Conservation (phyloP, 352 stramenopile genomes). For the Phytophthora ohioensis region DNA sequence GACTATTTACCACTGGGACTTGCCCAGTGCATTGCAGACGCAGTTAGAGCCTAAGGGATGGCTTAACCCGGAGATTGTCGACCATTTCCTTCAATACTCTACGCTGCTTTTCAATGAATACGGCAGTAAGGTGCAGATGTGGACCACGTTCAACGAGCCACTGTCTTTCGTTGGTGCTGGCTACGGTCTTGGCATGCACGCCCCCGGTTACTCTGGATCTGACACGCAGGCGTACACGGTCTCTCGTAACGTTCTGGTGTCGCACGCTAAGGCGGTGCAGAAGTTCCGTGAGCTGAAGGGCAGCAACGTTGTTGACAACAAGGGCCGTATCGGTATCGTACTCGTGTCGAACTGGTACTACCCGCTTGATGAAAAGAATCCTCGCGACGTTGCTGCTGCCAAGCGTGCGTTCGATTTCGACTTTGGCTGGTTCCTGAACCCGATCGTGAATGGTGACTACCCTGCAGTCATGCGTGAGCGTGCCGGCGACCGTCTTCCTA, state of each 20-base stretch:
- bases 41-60: constrained; percentile 60
- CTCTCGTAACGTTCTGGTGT: constrained; percentile 92
- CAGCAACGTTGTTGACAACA: constrained; percentile 37
- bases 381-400: constrained; percentile 65
- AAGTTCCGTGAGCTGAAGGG: constrained; percentile 75
- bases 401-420: constrained; percentile 91
- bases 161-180: constrained; percentile 88
- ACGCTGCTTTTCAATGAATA: constrained; percentile 90
- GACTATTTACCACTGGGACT: constrained; percentile 95
- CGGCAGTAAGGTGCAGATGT: constrained; percentile 92
- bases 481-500: constrained; percentile 82
- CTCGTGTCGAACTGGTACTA: constrained; percentile 86
- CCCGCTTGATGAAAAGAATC: constrained; percentile 75
- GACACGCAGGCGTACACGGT: constrained; percentile 54
- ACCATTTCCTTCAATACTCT: constrained; percentile 88
- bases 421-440: constrained; percentile 93
- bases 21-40: constrained; percentile 88
- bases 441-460: constrained; percentile 93
- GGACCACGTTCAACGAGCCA: constrained; percentile 96
- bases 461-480: constrained; percentile 89
- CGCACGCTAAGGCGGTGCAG: constrained; percentile 90
- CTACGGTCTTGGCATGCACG: constrained; percentile 69
- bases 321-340: constrained; percentile 92
- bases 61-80: constrained; percentile 57
- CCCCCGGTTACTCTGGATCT: constrained; percentile 50